Conservation (phyloP, 1,284 basidiomycete genomes). For the Melampsora americana region DNA sequence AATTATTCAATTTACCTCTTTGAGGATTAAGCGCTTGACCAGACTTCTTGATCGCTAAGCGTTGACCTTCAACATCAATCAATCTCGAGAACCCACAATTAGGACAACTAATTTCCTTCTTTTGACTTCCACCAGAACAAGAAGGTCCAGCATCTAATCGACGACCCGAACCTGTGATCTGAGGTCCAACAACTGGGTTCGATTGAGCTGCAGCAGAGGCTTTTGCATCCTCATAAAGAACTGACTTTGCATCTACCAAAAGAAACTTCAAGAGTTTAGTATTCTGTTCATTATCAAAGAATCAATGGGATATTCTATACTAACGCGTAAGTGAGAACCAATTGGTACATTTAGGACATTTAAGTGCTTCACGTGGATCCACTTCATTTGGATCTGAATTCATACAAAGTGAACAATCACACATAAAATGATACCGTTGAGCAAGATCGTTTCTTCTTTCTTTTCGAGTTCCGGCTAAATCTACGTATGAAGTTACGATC, state of each 20-base stretch:
- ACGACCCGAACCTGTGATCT: neutral
- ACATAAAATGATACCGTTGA: conserved; percentile 76
- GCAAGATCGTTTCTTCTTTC: conserved; percentile 63
- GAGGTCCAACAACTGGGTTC: neutral
- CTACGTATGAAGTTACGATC: conserved; percentile 72
- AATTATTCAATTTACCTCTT: conserved; percentile 12
- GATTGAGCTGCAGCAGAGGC: neutral
- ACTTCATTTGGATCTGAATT: conserved; percentile 44
- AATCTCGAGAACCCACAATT: conserved; percentile 39
- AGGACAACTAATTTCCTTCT: conserved; percentile 35
- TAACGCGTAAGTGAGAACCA: conserved; percentile 37
- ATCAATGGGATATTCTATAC: no score
- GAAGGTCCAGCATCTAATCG: conserved; percentile 40
- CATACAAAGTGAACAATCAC: conserved; percentile 66
- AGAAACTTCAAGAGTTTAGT: no score
- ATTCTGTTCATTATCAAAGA: no score
- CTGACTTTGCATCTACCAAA: neutral
- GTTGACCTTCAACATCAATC: conserved; percentile 40
- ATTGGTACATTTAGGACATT: conserved; percentile 41
- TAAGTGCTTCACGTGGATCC: conserved; percentile 38
- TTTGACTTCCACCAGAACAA: neutral
- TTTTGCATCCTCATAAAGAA: neutral
- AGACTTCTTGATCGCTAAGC: conserved; percentile 38
- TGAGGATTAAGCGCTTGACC: conserved; percentile 30
- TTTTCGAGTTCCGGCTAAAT: conserved; percentile 67